Base-by-base conservation (phyloP, 306 rosid species). In the Corylus avellana region DNA sequence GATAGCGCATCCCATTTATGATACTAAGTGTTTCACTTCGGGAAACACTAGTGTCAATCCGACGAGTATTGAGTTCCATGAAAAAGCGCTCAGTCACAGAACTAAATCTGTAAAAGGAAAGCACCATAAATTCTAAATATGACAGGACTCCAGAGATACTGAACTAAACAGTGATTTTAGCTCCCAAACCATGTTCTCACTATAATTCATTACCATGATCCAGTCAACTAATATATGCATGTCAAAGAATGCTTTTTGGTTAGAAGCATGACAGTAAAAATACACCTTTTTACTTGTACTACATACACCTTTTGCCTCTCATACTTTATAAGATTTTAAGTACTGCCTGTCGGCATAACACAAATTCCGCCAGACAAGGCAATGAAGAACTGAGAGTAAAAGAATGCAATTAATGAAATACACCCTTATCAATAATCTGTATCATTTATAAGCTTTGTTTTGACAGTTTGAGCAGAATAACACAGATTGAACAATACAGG, bases 1-100 rank as follows among this genome's bases (percentile, higher is more conserved):
- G 90, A 90, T 96, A 96, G 85, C 97, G 99, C 99, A 96, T 93
- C 81, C 99, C 99, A 85, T 91, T 91, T 72, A 96, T 93, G 88
- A 93, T 96, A 74, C 97, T 93, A 57, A 96, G 96, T 42, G 97
- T 93, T 86, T 96, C 99, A 82, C 99, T 96, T 88, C 99, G 91
- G 73, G 97, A 89, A 75, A 78, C 94, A 80, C 89, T 96, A 63
- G 96, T 89, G 79, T 96, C 99, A 59, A 88, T 89, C 20, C 98
- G 90, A 82, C 98, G 97, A 53, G 95, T 87, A 85, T 89, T 90
- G 83, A 96, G 97, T 86, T 96, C 99, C 96, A 91, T 93, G 93
- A 96, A 96, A 87, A 93, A 96, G 50, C 98, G 96, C 86, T 96
- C 99, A 7, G 99, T 96, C 85, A 91, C 98, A 72, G 99, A 96